Evolutionary conservation across 192 early-diverging fungal genomes (phyloP), one percentile per base, ranked within the genome.

Genomic region (Paraglomus brasilianum): DNA sequence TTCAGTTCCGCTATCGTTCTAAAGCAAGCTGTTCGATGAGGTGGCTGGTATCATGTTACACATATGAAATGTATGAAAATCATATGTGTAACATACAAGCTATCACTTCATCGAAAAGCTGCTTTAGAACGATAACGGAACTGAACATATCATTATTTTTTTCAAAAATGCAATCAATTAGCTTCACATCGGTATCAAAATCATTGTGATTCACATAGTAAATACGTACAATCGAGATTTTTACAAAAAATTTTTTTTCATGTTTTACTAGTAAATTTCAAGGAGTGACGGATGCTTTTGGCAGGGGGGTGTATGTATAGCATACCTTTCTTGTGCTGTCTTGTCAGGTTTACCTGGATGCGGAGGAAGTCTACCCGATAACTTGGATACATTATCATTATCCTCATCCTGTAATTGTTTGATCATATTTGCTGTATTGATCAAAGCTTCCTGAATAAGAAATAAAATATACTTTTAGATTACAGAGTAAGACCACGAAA

Each of bases 401-500:
- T 66, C 48, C 24, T 66, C 48, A 19, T 66, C 64, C 30, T 66
- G 62, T 64, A 64, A 64, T 64, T 64, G 10, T 66, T 41, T 17
- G 3, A 66, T 51, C 36, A 66, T 66, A 6, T 66, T 66, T 65
- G 30, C 62, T 65, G 46, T 65, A 65, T 65, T 65, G 4, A 66
- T 51, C 36, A 66, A 51, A 66, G 38, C 38, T 66, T 66, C 36
- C 48, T 66, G 48, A 66, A 66, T 40, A 66, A 66, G 0, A 40
- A 19, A 40, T 50, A 51, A 66, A 51, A 66, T 51, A 66, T 66
- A 66, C 63, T 50, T 66, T 66, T 64, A 64, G 2, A 64, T 64
- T 30, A 44, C 62, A 64, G 19, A 64, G 62, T 47, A 64, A 48
- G 62, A 64, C 62, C 62, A 66, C 63, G 51, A 66, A 66, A 50